A percentile compares a stretch with the other conserved stretches of the same genome.
Evolutionary conservation across 257 asterid genomes (phyloP).

Genomic region (Prunella vulgaris): DNA sequence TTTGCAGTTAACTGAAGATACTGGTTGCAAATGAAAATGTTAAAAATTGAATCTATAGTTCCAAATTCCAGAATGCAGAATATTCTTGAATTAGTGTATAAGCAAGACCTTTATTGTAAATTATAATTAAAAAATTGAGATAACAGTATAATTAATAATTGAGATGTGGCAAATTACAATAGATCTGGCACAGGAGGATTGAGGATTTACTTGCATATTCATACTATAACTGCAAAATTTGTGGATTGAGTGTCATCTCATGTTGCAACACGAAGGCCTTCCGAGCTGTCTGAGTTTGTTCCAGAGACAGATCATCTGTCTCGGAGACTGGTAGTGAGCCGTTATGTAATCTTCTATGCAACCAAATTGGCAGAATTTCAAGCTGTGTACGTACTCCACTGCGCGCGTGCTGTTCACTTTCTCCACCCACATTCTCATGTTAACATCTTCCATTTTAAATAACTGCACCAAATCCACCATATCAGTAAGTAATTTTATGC

Average conservation of each 20-base stretch:
- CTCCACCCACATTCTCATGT: constrained; percentile 97
- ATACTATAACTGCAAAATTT: constrained; percentile 40
- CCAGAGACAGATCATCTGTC: constrained; percentile 92
- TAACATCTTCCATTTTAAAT: too few species aligned
- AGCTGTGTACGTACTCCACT: constrained; percentile 82
- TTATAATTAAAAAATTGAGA: too few species aligned
- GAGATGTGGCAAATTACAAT: too few species aligned
- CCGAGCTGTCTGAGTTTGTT: constrained; percentile 55
- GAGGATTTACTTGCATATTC: constrained; percentile 41
- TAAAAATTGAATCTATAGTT: too few species aligned
- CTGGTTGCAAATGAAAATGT: too few species aligned
- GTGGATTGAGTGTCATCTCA: constrained; percentile 53
- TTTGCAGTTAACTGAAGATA: too few species aligned
- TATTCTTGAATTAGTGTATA: too few species aligned
- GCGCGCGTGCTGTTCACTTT: constrained; percentile 50
- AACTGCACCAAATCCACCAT: constrained; percentile 16
- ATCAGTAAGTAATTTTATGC: neutral
- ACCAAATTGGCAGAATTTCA: constrained; percentile 86
- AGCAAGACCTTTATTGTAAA: too few species aligned
- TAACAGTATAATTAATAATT: too few species aligned
- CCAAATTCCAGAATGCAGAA: too few species aligned
- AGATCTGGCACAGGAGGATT: too few species aligned
- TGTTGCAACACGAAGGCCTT: constrained; percentile 69
- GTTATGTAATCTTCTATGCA: constrained; percentile 76
- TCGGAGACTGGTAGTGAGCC: constrained; percentile 90